Base-by-base conservation (phyloP, 306 rosid genomes). In the Cucurbita moschata region DNA sequence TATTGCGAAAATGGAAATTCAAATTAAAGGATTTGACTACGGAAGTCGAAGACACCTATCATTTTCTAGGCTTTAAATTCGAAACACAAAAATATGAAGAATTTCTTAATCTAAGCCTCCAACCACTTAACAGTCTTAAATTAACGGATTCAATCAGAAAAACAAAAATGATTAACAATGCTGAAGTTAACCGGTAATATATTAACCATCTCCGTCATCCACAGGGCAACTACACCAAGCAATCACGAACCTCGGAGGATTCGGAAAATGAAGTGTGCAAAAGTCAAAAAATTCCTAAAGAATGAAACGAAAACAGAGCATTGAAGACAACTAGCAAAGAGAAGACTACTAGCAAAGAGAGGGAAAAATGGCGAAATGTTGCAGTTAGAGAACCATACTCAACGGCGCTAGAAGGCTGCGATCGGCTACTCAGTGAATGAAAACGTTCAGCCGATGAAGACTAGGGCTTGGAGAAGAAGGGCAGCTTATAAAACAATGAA, bases 381-480 rank as follows among this genome's bases (percentile, higher is more conserved):
- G 10, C 4, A 51, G 74, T 26, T 50, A 16, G n/a, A 49, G 74
- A 35, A 49, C 30, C 74, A 50, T 70, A 70, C 74, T 26, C 59
- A 60, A 2, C 14, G 59, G 74, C 44, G 60, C 35, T 50, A 60
- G 44, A 70, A 50, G 60, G 60, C 74, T 7, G 43, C 15, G 60
- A 70, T 52, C 74, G n/a, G 74, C 15, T 51, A 46, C 76, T 44
- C 38, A 1, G 76, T n/a, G 65, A 50, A 30, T 37, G 75, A 70
- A 52, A 73, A 26, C 57, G 60, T 43, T 58, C 47, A 15, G 72
- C 76, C 46, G 72, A 62, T 37, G 37, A 42, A 38, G 56, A 65
- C 69, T 73, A 76, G 77, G 72, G 59, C 23, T 47, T 40, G 23
- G 13, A 2, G 44, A 64, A 40, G 43, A 8, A 35, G 47, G 51